A percentile compares a stretch with the other conserved stretches of the same genome.
Evolutionary conservation across 78 protist species (phyloP).

Genomic region (Emiliania huxleyi): DNA sequence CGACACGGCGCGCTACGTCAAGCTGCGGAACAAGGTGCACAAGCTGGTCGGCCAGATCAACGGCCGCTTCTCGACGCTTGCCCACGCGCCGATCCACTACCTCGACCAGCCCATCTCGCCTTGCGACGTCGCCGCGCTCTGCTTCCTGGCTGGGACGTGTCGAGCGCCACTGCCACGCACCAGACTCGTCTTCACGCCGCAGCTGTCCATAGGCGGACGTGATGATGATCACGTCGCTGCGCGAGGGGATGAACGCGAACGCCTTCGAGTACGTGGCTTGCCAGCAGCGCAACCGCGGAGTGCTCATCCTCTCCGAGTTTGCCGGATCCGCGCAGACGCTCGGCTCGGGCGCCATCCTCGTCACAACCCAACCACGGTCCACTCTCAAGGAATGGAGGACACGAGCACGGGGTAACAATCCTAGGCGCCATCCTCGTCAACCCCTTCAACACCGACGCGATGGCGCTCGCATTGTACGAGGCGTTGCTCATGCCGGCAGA

Average conservation of each 20-base stretch:
- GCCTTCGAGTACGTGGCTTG: conserved; percentile 82
- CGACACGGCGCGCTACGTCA: conserved; percentile 17
- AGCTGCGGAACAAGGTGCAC: not conserved
- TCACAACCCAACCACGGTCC: too few relatives aligned
- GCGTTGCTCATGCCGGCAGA: not conserved
- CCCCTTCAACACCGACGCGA: conserved; percentile 42
- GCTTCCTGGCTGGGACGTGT: conserved; percentile 38
- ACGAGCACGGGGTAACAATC: too few relatives aligned
- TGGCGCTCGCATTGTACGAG: not conserved
- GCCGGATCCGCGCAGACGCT: conserved; percentile 53
- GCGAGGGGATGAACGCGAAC: conserved; percentile 91
- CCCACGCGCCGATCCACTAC: conserved; percentile 73
- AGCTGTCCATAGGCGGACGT: conserved; percentile 60
- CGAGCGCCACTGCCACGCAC: too few relatives aligned
- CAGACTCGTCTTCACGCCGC: not conserved
- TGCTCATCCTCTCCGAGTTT: conserved; percentile 62
- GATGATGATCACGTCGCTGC: conserved; percentile 73
- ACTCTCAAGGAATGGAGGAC: too few relatives aligned
- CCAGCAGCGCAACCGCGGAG: conserved; percentile 70
- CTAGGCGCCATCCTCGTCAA: conserved; percentile 20
- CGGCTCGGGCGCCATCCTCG: conserved; percentile 33
- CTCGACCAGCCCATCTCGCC: conserved; percentile 68
- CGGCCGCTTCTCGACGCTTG: conserved; percentile 43
- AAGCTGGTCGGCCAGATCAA: conserved; percentile 43
- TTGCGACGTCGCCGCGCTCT: conserved; percentile 60